These are phyloP conservation scores for Cunninghamia lanceolata DNA, from an alignment of 75 land plant species.

Conservation along the genomic window DNA sequence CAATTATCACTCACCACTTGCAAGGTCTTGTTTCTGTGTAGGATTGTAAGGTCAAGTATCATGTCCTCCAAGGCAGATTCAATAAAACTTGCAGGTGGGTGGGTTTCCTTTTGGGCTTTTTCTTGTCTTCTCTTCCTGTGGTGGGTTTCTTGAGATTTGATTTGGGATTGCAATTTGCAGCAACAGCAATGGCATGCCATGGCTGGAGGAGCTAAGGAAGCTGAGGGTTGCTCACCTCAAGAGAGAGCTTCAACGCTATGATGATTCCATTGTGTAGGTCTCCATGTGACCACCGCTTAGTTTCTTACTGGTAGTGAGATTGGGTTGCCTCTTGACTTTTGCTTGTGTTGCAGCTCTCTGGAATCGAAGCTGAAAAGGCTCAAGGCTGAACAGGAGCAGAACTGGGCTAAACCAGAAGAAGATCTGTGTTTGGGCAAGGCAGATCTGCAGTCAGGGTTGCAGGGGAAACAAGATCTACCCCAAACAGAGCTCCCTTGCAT, in stretches of 20 bases:
- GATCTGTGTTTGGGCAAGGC: conserved; percentile 11
- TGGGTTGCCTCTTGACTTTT: conserved; percentile 7
- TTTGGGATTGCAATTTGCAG: neutral
- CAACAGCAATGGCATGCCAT: conserved; percentile 12
- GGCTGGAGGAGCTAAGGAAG: conserved; percentile 62
- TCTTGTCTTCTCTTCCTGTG: neutral
- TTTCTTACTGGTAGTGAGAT: neutral
- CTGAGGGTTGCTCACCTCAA: conserved; percentile 61
- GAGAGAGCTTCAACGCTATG: conserved; percentile 56
- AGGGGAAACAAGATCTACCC: neutral
- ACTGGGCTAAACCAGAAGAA: conserved; percentile 3
- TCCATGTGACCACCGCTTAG: neutral
- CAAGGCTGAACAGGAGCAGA: conserved; percentile 49
- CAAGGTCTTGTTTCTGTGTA: conserved; percentile 7
- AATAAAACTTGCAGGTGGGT: neutral
- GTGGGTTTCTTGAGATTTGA: neutral
- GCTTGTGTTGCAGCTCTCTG: conserved; percentile 41
- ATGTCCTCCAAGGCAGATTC: conserved; percentile 5
- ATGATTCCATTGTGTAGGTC: conserved; percentile 63
- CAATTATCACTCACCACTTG: neutral
- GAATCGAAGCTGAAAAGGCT: conserved; percentile 52
- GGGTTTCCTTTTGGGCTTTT: neutral
- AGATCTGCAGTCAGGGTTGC: neutral
- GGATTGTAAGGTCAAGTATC: conserved; percentile 26
- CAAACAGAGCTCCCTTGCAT: neutral